These are phyloP conservation scores for Hemerocallis citrina DNA, from an alignment of 106 monocot genomes.

Conservation along the genomic window DNA sequence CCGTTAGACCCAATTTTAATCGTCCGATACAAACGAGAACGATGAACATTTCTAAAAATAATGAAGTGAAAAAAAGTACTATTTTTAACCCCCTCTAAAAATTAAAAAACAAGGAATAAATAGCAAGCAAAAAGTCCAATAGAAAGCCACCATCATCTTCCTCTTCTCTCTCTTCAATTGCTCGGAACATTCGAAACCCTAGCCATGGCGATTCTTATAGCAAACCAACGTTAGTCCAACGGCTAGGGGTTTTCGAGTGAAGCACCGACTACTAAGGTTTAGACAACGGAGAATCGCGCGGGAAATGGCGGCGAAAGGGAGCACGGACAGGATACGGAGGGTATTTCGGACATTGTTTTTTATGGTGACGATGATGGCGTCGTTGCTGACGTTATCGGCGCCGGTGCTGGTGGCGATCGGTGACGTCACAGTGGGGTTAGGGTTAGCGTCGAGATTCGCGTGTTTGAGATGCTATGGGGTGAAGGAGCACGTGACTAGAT, in stretches of 20 bases:
- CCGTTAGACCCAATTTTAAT: not conserved
- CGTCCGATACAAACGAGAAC: constrained; percentile 1
- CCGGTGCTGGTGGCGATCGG: constrained; percentile 68
- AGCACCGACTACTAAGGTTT: too few species aligned
- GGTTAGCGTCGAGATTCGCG: constrained; percentile 46
- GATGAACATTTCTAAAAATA: not conserved
- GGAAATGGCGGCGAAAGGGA: constrained; percentile 45
- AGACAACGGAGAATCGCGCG: too few species aligned
- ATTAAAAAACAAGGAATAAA: not conserved
- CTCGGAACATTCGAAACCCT: constrained; percentile 2
- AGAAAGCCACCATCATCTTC: not conserved
- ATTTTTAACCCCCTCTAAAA: too few species aligned
- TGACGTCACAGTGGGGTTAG: constrained; percentile 45
- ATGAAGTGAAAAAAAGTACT: not conserved
- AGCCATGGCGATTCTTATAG: constrained; percentile 5
- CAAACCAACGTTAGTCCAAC: not conserved
- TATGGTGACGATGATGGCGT: constrained; percentile 73
- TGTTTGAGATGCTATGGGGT: constrained; percentile 46
- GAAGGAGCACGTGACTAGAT: constrained; percentile 38
- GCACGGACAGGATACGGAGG: constrained; percentile 44
- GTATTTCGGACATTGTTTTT: constrained; percentile 57
- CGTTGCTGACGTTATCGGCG: constrained; percentile 61
- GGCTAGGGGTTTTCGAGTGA: constrained; percentile 5
- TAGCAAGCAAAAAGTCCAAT: not conserved
- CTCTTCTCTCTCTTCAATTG: not conserved